phyloP scores from a whole-genome alignment of 805 yeast genomes.

The Metschnikowia colocasiae region DNA sequence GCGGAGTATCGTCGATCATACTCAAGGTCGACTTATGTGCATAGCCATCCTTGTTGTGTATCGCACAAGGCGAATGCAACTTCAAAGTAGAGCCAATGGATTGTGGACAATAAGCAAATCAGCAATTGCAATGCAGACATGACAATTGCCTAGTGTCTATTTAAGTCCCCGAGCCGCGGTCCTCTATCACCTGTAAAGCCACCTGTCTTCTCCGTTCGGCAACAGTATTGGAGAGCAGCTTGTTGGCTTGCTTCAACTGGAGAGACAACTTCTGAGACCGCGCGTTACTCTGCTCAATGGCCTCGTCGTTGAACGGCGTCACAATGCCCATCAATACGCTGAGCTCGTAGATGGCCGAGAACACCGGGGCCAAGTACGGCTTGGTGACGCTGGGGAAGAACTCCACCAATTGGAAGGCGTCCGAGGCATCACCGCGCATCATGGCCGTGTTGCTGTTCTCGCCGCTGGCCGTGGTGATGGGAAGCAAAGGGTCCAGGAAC shows the following conservation, averaged over 20 bases:
- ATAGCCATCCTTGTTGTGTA: too few species aligned
- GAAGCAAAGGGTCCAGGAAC: conserved; percentile 52
- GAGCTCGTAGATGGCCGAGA: conserved; percentile 36
- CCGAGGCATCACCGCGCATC: conserved; percentile 81
- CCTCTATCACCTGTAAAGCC: conserved; percentile 71
- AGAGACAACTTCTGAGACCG: conserved; percentile 63
- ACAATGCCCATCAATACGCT: conserved; percentile 45
- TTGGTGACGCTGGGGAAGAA: conserved; percentile 73
- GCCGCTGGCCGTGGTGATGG: conserved; percentile 36
- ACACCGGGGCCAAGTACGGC: conserved; percentile 49
- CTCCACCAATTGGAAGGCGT: conserved; percentile 76
- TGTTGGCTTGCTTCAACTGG: conserved; percentile 40
- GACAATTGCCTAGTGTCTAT: not conserved
- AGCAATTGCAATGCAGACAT: not conserved
- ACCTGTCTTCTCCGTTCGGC: conserved; percentile 78
- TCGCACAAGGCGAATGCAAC: too few species aligned
- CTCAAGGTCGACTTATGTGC: too few species aligned
- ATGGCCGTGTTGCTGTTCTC: conserved; percentile 22
- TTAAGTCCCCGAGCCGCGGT: conserved; percentile 37
- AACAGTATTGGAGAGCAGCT: conserved; percentile 41
- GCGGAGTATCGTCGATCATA: too few species aligned
- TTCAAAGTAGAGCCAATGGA: too few species aligned
- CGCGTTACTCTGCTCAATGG: conserved; percentile 69
- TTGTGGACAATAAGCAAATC: too few species aligned
- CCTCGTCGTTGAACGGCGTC: conserved; percentile 62